These are phyloP conservation scores for Cucumis melo DNA, from an alignment of 306 rosid species.

Conservation along the genomic window DNA sequence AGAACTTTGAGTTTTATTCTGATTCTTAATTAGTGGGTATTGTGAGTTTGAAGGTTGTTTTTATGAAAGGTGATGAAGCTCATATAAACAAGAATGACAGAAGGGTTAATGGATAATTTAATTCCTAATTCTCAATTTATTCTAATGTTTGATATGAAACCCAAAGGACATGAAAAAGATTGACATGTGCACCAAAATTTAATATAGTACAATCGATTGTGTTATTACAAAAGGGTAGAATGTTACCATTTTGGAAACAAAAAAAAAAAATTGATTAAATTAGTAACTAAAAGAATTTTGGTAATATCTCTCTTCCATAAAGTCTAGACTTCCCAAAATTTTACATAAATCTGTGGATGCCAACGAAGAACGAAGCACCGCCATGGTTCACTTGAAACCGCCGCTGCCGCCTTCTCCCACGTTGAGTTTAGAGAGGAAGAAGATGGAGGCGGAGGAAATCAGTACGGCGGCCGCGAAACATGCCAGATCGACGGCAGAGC, in stretches of 20 bases:
- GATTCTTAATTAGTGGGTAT: too few species aligned
- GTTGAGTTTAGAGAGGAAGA: slow-evolving; percentile 27
- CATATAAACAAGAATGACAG: too few species aligned
- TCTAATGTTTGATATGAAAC: too few species aligned
- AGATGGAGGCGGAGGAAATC: slow-evolving; percentile 31
- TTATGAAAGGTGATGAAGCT: too few species aligned
- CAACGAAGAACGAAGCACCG: background rate
- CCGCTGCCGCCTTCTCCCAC: background rate
- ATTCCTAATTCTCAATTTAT: too few species aligned
- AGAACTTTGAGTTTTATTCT: too few species aligned
- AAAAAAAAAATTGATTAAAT: background rate
- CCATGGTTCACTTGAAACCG: background rate
- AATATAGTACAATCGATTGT: too few species aligned
- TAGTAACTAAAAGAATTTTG: background rate
- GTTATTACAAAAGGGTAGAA: background rate
- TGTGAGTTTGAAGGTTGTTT: too few species aligned
- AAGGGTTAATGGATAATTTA: too few species aligned
- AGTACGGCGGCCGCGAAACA: slow-evolving; percentile 38
- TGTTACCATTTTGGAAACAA: background rate
- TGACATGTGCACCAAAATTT: too few species aligned
- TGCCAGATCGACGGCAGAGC: slow-evolving; percentile 30
- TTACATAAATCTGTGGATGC: background rate
- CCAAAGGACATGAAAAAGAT: too few species aligned
- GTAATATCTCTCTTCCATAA: background rate
- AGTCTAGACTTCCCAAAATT: background rate